Evolutionary conservation across 208 protist genomes (phyloP).

Genomic region (Crithidia acanthocephali): DNA sequence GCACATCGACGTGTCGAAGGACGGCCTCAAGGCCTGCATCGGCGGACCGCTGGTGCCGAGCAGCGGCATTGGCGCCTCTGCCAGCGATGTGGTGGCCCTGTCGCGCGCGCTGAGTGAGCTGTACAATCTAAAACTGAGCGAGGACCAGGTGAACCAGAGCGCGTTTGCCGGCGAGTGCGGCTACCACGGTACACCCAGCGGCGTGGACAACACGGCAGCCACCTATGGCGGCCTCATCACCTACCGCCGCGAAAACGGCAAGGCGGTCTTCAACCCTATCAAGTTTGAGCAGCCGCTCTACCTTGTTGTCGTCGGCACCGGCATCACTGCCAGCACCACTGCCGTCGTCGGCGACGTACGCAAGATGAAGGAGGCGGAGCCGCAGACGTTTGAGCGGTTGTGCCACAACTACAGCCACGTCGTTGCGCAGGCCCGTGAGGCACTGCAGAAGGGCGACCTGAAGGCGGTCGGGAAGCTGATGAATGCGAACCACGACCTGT

Average conservation of each 20-base stretch:
- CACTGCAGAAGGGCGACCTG: constrained; percentile 52
- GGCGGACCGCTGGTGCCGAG: constrained; percentile 73
- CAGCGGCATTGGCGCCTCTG: constrained; percentile 85
- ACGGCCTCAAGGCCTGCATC: constrained; percentile 67
- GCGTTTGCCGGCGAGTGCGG: constrained; percentile 78
- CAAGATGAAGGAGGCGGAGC: constrained; percentile 47
- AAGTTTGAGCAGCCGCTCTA: constrained; percentile 41
- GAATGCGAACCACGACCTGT: constrained; percentile 73
- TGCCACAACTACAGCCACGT: constrained; percentile 47
- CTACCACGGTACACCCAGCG: constrained; percentile 91
- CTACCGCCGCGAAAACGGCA: constrained; percentile 45
- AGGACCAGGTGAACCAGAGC: constrained; percentile 68
- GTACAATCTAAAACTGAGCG: constrained; percentile 60
- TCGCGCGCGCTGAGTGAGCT: constrained; percentile 80
- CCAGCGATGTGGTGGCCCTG: constrained; percentile 78
- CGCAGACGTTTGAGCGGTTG: constrained; percentile 48
- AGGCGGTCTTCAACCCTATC: constrained; percentile 47
- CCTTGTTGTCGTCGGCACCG: constrained; percentile 84
- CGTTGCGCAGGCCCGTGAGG: constrained; percentile 40
- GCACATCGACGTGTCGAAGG: constrained; percentile 58
- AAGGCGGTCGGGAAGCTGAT: constrained; percentile 55
- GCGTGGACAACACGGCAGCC: constrained; percentile 89
- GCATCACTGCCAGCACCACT: constrained; percentile 81
- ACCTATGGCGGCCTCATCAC: constrained; percentile 89
- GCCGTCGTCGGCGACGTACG: constrained; percentile 72